phyloP scores from a whole-genome alignment of 495 filamentous ascomycete genomes.

The Talaromyces borbonicus region DNA sequence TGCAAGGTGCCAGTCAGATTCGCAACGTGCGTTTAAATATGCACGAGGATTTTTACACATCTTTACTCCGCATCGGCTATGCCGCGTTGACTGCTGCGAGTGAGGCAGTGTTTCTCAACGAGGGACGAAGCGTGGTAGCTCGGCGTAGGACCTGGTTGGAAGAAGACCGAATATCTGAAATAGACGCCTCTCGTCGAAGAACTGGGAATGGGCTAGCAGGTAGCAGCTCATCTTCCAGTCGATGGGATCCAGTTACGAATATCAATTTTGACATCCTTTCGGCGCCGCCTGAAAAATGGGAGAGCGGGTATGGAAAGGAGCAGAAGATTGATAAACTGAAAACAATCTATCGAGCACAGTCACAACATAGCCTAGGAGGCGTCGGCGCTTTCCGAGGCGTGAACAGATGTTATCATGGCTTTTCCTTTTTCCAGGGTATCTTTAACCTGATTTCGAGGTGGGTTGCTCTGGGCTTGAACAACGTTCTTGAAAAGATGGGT shows the following conservation, averaged over 20 bases:
- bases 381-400: constrained; percentile 68
- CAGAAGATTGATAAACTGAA: constrained; percentile 42
- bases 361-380: constrained; percentile 45
- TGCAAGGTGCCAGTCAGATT: constrained; percentile 83
- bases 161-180: constrained; percentile 62
- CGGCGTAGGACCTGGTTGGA: constrained; percentile 87
- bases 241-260: constrained; percentile 22
- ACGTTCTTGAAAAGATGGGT: constrained; percentile 47
- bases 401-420: constrained; percentile 59
- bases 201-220: constrained; percentile 12
- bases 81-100: constrained; percentile 81
- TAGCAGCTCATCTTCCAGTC: constrained; percentile 14
- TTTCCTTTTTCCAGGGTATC: constrained; percentile 65
- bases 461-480: constrained; percentile 44
- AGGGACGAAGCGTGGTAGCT: constrained; percentile 67
- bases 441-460: constrained; percentile 54
- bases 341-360: constrained; percentile 23
- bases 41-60: constrained; percentile 92
- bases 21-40: constrained; percentile 66
- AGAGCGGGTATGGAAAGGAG: constrained; percentile 61
- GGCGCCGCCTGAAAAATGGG: constrained; percentile 21
- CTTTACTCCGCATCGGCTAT: constrained; percentile 77
- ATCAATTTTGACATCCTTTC: constrained; percentile 27
- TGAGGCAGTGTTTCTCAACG: constrained; percentile 91
- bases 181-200: constrained; percentile 30